phyloP scores from a whole-genome alignment of 2,329 filamentous ascomycete genomes.

The Lasiodiplodia sp. region DNA sequence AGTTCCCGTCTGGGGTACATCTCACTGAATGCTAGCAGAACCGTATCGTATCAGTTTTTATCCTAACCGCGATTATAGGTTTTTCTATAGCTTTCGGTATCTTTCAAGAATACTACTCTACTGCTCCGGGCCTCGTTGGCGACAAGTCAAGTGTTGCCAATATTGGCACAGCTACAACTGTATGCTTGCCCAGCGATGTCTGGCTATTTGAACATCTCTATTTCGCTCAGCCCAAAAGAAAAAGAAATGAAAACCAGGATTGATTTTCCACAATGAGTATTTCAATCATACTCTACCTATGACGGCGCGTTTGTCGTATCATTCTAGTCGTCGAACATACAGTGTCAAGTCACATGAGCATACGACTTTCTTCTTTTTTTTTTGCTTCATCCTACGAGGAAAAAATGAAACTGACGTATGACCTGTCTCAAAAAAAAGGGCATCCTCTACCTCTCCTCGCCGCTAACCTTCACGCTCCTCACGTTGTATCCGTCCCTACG shows the following conservation, averaged over 20 bases:
- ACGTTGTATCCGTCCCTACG: conserved; percentile 48
- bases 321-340: neutral
- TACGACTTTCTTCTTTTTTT: neutral
- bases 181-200: neutral
- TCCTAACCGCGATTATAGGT: neutral
- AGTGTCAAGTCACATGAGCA: neutral
- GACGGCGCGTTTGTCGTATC: neutral
- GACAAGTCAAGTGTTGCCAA: conserved; percentile 4
- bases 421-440: conserved; percentile 37
- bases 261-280: neutral
- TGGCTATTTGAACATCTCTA: neutral
- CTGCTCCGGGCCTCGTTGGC: conserved; percentile 14
- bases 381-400: neutral
- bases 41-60: neutral
- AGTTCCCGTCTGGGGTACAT: conserved; percentile 34
- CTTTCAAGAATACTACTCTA: conserved; percentile 38
- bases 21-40: neutral
- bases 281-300: neutral
- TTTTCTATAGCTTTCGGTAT: conserved; percentile 37
- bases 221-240: neutral
- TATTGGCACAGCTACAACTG: conserved; percentile 34
- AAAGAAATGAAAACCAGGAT: neutral
- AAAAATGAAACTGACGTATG: neutral
- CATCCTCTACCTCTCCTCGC: conserved; percentile 57
- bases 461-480: conserved; percentile 49